These are phyloP conservation scores for Meyerozyma carpophila DNA, from an alignment of 1,139 yeast species.

Conservation along the genomic window DNA sequence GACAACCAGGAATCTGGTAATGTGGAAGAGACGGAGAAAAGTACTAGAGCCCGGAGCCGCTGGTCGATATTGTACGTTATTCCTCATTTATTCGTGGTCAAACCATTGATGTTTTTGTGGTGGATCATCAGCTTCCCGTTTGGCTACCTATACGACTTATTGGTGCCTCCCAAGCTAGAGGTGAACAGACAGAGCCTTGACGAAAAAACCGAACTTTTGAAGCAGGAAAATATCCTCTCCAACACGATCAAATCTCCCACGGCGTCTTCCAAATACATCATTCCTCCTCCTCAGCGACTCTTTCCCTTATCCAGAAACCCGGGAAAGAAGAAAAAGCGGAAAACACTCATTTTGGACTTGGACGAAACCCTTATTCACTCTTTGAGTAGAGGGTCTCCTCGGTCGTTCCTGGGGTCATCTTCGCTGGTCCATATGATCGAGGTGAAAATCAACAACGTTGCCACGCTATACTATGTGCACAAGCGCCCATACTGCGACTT, in stretches of 20 bases:
- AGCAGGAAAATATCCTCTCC: conserved; percentile 33
- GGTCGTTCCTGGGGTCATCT: conserved; percentile 30
- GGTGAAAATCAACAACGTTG: conserved; percentile 61
- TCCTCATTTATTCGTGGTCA: conserved; percentile 37
- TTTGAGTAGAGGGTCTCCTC: conserved; percentile 57
- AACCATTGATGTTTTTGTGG: conserved; percentile 42
- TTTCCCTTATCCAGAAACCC: conserved; percentile 42
- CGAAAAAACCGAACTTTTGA: conserved; percentile 39
- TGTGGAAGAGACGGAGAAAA: background rate
- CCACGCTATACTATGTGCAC: conserved; percentile 83
- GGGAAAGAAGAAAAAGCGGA: conserved; percentile 33
- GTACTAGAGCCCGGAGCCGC: background rate
- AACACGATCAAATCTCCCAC: conserved; percentile 57
- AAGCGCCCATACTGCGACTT: conserved; percentile 89
- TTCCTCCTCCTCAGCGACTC: conserved; percentile 44
- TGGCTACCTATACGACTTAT: conserved; percentile 25
- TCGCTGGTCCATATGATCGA: conserved; percentile 74
- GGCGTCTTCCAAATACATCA: conserved; percentile 40
- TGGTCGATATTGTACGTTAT: background rate
- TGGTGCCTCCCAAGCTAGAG: conserved; percentile 3
- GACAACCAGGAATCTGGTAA: background rate
- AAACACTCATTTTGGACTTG: conserved; percentile 77
- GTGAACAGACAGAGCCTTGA: conserved; percentile 10
- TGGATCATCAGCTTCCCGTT: conserved; percentile 46
- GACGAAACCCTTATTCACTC: conserved; percentile 96